Conservation (phyloP, 257 asterid species). For the Vinca minor region DNA sequence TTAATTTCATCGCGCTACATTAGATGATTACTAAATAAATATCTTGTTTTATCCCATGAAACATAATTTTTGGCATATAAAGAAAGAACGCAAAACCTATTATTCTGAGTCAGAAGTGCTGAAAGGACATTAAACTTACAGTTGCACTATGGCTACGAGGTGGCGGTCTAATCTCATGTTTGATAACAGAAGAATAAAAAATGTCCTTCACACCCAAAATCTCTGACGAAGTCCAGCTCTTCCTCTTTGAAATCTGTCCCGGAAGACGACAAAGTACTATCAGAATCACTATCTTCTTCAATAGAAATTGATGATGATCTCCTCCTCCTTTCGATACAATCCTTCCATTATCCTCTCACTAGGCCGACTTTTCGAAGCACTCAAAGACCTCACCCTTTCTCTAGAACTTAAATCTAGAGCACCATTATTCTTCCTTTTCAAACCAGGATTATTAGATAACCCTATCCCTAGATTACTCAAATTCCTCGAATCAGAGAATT, state of each 20-base stretch:
- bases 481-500: constrained; percentile 21
- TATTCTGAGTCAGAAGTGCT: too few relatives aligned
- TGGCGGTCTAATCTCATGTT: constrained; percentile 30
- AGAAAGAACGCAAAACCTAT: too few relatives aligned
- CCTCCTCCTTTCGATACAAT: constrained; percentile 6
- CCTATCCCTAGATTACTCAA: constrained; percentile 20
- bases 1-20: neutral
- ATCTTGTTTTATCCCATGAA: neutral
- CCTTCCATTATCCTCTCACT: constrained; percentile 9
- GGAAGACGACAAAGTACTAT: constrained; percentile 37
- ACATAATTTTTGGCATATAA: neutral
- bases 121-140: constrained; percentile 27
- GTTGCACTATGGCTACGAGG: constrained; percentile 40
- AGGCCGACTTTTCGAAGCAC: constrained; percentile 30
- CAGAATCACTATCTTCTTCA: constrained; percentile 45
- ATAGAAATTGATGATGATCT: constrained; percentile 22
- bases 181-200: constrained; percentile 43
- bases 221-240: constrained; percentile 69
- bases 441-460: constrained; percentile 22
- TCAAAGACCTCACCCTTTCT: constrained; percentile 29
- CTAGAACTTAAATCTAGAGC: constrained; percentile 6
- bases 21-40: neutral
- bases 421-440: constrained; percentile 13
- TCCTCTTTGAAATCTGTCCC: constrained; percentile 30
- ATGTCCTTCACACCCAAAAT: constrained; percentile 38